Base-by-base conservation (phyloP, 176 grass and related monocot genomes). In the Rhipidocladum racemiflorum region DNA sequence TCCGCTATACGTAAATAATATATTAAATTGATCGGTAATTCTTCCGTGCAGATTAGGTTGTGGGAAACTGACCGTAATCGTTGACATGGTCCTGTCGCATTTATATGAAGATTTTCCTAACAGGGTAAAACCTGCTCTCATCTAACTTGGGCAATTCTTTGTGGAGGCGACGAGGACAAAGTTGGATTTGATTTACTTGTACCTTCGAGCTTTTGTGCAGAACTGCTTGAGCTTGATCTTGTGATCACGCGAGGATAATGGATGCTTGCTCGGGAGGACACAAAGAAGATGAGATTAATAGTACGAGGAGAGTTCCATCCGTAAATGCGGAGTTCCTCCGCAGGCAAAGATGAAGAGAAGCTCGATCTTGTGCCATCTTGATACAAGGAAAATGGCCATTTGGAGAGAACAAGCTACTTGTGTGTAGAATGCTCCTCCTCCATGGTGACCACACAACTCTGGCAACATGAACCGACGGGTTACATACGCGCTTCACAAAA, bases 31-130 rank as follows among this genome's bases (percentile, higher is more conserved):
- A n/a, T n/a, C n/a, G 51, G 54, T 80, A 68, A 61, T 78, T 51
- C 36, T 34, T 24, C 2, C 9, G 0, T 89, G 83, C 86, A 98
- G 95, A 98, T 98, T 60, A 94, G 90, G 70, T 55, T 98, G 51
- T 98, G 95, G 95, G 95, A 98, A 84, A 85, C 76, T 0, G 95
- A 98, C 74, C 86, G 86, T 83, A 97, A 94, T 79, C 76, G 88
- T 98, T 15, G 95, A 93, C 46, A 89, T 94, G 74, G 67, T 54
- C 29, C 86, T 71, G 2, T 92, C 92, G 2, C 85, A 89, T 79
- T 61, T 93, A 6, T 98, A 98, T 12, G 95, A 98, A 87, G 95
- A 98, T 81, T 98, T 98, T 23, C 95, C 95, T 50, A 92, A 84
- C 63, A 98, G 85, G 94, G 94, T 97, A 73, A 87, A 75, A 61